A percentile compares a stretch with the other conserved stretches of the same genome.
Conservation (phyloP, 2,329 filamentous ascomycete species). For the Plectosphaerella sp. region DNA sequence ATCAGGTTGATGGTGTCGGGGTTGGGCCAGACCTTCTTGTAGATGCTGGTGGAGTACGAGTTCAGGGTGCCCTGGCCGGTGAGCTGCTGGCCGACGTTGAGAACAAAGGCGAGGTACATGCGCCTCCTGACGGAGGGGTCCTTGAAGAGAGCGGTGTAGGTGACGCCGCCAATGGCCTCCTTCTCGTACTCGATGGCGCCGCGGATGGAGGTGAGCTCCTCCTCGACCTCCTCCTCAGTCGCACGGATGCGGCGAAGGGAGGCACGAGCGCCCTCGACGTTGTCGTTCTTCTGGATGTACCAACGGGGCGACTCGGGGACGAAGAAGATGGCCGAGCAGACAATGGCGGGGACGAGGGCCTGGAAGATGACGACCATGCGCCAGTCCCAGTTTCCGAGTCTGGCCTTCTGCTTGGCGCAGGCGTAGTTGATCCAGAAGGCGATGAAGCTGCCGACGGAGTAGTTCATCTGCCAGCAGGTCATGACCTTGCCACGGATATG, state of each 20-base stretch:
- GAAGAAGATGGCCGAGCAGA: slow-evolving; percentile 58
- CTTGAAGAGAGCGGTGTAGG: slow-evolving; percentile 64
- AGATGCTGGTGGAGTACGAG: slow-evolving; percentile 69
- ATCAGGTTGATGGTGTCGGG: slow-evolving; percentile 61
- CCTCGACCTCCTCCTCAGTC: slow-evolving; percentile 61
- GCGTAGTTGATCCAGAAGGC: slow-evolving; percentile 56
- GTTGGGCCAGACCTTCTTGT: slow-evolving; percentile 62
- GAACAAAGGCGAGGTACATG: slow-evolving; percentile 57
- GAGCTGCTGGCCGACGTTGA: slow-evolving; percentile 69
- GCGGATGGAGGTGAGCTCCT: slow-evolving; percentile 60
- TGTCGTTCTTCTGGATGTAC: slow-evolving; percentile 57
- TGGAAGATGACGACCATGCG: slow-evolving; percentile 70
- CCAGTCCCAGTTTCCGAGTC: slow-evolving; percentile 69
- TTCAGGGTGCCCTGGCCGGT: slow-evolving; percentile 71
- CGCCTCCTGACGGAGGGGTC: slow-evolving; percentile 65
- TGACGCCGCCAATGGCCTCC: slow-evolving; percentile 55
- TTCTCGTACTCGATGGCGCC: slow-evolving; percentile 70
- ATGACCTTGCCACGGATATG: slow-evolving; percentile 54
- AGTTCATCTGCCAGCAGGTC: slow-evolving; percentile 65
- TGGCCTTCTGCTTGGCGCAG: slow-evolving; percentile 47
- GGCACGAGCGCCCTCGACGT: slow-evolving; percentile 54
- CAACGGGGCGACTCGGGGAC: slow-evolving; percentile 66
- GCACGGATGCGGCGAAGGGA: slow-evolving; percentile 58
- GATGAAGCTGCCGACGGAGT: slow-evolving; percentile 55
- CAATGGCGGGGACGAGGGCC: slow-evolving; percentile 59